Conservation (phyloP, 768 basidiomycete genomes). For the Cyclocybe aegerita region DNA sequence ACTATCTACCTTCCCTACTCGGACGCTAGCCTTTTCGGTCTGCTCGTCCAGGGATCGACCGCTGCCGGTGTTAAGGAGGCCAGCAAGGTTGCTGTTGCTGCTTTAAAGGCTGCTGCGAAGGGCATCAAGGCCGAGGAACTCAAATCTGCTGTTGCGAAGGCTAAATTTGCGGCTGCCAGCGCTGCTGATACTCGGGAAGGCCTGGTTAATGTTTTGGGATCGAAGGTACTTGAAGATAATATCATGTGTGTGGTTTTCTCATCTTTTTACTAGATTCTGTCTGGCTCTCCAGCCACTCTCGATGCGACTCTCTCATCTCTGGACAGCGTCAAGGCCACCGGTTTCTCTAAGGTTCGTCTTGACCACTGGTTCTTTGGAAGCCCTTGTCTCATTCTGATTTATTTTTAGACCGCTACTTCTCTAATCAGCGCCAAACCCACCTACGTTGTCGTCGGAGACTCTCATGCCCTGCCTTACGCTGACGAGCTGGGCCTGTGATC, state of each 20-base stretch:
- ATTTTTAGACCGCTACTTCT: slow-evolving; percentile 55
- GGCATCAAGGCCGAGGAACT: slow-evolving; percentile 68
- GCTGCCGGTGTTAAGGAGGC: slow-evolving; percentile 64
- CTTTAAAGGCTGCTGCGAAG: slow-evolving; percentile 61
- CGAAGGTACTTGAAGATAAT: slow-evolving; percentile 48
- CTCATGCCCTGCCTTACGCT: slow-evolving; percentile 72
- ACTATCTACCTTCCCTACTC: slow-evolving; percentile 86
- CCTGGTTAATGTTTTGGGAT: slow-evolving; percentile 56
- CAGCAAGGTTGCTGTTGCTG: slow-evolving; percentile 65
- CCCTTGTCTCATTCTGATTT: background rate
- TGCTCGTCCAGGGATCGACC: slow-evolving; percentile 73
- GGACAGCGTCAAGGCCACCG: slow-evolving; percentile 64
- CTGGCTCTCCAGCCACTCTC: slow-evolving; percentile 49
- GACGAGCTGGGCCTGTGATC: slow-evolving; percentile 80
- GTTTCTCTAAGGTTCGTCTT: slow-evolving; percentile 66
- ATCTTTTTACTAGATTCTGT: slow-evolving; percentile 52
- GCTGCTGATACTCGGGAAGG: slow-evolving; percentile 71
- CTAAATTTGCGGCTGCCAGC: slow-evolving; percentile 80
- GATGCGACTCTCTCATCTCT: slow-evolving; percentile 65
- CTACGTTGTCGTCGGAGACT: slow-evolving; percentile 83
- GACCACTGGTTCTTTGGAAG: background rate
- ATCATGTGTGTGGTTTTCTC: slow-evolving; percentile 2
- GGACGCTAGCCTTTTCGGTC: slow-evolving; percentile 85
- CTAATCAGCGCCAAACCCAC: slow-evolving; percentile 81
- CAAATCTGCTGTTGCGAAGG: slow-evolving; percentile 81